Conservation (phyloP, 345 rosid genomes). For the Sisymbrium irio region DNA sequence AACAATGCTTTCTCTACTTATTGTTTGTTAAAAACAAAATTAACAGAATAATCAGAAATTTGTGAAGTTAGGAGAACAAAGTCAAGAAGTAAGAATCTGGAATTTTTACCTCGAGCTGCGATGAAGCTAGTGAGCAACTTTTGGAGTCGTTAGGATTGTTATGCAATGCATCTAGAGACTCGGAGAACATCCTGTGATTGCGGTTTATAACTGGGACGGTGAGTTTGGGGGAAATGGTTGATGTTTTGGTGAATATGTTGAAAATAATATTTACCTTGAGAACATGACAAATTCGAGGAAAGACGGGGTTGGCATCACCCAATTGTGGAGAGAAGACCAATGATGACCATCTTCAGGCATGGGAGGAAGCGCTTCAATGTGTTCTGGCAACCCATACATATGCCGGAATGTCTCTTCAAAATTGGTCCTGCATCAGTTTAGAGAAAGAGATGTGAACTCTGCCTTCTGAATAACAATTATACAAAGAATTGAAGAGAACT, state of each 20-base stretch:
- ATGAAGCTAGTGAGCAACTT: conserved; percentile 64
- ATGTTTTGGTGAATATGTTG: background rate
- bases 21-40: background rate
- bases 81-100: background rate
- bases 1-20: conserved; percentile 78
- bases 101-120: conserved; percentile 59
- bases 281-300: conserved; percentile 91
- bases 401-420: conserved; percentile 75
- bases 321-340: conserved; percentile 92
- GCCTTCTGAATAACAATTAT: background rate
- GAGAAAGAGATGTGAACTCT: background rate
- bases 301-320: conserved; percentile 99
- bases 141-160: conserved; percentile 39
- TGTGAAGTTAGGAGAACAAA: background rate
- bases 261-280: conserved; percentile 53
- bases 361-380: conserved; percentile 81
- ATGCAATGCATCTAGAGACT: conserved; percentile 80
- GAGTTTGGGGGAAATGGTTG: conserved; percentile 5
- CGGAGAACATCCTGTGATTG: conserved; percentile 77
- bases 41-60: background rate
- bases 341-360: conserved; percentile 90
- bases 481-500: background rate
- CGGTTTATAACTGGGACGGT: background rate
- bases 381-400: conserved; percentile 71
- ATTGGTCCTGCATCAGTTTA: conserved; percentile 51